These are phyloP conservation scores for Cordyceps farinosa DNA, from an alignment of 2,329 filamentous ascomycete genomes.

Conservation along the genomic window DNA sequence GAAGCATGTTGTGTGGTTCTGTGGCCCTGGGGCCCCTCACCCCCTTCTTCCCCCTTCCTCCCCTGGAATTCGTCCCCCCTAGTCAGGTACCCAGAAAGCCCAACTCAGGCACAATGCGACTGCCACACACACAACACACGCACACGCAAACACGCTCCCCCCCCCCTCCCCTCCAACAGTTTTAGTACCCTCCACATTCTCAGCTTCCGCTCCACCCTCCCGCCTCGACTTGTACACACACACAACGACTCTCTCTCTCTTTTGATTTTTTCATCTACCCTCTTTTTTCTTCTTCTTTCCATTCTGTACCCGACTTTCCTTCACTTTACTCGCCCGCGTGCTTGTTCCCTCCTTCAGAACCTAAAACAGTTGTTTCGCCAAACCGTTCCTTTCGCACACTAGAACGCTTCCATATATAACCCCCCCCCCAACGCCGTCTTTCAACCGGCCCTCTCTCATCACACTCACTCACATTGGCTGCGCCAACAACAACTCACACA, in stretches of 20 bases:
- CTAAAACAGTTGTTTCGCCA: no score
- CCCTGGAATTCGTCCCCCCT: slow-evolving; percentile 1
- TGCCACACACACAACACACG: background rate
- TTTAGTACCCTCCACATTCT: slow-evolving; percentile 7
- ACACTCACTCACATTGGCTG: slow-evolving; percentile 12
- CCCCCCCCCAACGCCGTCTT: background rate
- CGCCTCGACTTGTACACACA: slow-evolving; percentile 1
- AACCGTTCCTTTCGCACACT: background rate
- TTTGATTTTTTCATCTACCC: slow-evolving; percentile 17
- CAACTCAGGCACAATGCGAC: background rate
- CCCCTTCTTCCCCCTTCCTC: background rate
- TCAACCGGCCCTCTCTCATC: background rate
- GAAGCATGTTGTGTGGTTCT: no score
- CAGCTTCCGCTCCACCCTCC: slow-evolving; percentile 7
- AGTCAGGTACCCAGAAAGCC: slow-evolving; percentile 5
- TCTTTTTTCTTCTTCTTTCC: slow-evolving; percentile 15
- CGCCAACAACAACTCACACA: slow-evolving; percentile 23
- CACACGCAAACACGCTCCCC: background rate
- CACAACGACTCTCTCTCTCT: slow-evolving; percentile 13
- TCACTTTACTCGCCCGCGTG: background rate
- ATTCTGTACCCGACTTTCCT: slow-evolving; percentile 16
- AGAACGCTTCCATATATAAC: background rate
- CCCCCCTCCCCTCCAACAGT: background rate
- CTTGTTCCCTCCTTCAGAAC: background rate
- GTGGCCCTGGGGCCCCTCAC: background rate